Evolutionary conservation across 164 flowering plant species (phyloP).

Genomic region (Santalum album): DNA sequence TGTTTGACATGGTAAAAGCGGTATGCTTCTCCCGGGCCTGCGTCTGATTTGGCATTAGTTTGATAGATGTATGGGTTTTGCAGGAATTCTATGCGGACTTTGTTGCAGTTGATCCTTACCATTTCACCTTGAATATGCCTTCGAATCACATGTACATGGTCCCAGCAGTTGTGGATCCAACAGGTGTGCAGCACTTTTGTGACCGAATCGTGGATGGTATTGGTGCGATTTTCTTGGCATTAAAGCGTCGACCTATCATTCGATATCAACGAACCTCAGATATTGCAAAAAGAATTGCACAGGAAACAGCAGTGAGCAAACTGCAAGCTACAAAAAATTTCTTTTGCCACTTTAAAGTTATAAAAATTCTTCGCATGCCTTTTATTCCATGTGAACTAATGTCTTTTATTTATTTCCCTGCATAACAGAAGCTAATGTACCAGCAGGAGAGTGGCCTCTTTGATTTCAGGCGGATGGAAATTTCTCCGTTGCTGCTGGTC

Average conservation of each 20-base stretch:
- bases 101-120: conserved; percentile 77
- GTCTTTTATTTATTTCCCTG: conserved; percentile 3
- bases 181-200: conserved; percentile 60
- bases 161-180: conserved; percentile 80
- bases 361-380: too few species aligned
- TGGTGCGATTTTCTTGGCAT: conserved; percentile 73
- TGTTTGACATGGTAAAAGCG: background rate
- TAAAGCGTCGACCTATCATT: conserved; percentile 83
- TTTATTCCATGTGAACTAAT: background rate
- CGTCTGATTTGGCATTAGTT: background rate
- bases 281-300: conserved; percentile 85
- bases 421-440: conserved; percentile 82
- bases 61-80: conserved; percentile 13
- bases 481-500: conserved; percentile 77
- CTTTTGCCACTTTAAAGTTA: background rate
- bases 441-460: conserved; percentile 95
- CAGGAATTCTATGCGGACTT: conserved; percentile 97
- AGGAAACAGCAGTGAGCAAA: conserved; percentile 69
- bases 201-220: conserved; percentile 90
- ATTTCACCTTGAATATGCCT: conserved; percentile 62
- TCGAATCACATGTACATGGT: conserved; percentile 85
- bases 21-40: background rate
- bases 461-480: conserved; percentile 87
- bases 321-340: background rate
- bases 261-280: conserved; percentile 90